These are phyloP conservation scores for Solanum clarkiae DNA, from an alignment of 257 asterid species.

Conservation along the genomic window DNA sequence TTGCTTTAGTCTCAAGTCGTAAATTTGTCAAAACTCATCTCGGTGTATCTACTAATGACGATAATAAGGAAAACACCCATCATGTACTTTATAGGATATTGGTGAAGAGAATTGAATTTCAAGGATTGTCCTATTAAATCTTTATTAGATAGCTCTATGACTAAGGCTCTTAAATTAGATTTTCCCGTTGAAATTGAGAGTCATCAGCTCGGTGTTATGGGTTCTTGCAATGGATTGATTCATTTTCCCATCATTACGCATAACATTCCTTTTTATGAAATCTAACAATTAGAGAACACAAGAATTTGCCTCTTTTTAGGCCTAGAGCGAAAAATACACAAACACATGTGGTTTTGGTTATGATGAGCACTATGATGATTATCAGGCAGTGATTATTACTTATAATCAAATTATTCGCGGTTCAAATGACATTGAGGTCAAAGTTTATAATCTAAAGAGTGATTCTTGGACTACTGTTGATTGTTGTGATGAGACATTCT, in stretches of 20 bases:
- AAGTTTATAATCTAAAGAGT: not conserved
- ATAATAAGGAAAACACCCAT: not conserved
- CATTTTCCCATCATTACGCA: not conserved
- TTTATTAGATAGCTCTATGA: not conserved
- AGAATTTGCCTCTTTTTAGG: not conserved
- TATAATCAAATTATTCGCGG: not conserved
- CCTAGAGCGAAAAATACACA: not conserved
- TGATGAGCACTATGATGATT: not conserved
- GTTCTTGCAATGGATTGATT: not conserved
- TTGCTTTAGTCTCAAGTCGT: not conserved
- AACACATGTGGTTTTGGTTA: not conserved
- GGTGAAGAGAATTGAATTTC: not conserved
- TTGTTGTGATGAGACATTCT: not conserved
- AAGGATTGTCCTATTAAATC: not conserved
- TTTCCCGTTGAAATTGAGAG: not conserved
- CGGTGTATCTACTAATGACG: not conserved
- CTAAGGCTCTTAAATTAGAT: not conserved
- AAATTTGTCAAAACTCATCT: not conserved
- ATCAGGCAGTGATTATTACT: not conserved
- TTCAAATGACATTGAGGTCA: not conserved
- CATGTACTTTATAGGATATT: not conserved
- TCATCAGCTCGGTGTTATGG: not conserved
- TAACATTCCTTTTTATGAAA: not conserved
- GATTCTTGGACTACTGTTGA: not conserved
- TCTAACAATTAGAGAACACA: not conserved